Conservation (phyloP, 2,329 filamentous ascomycete species). For the Aspergillus jensenii region DNA sequence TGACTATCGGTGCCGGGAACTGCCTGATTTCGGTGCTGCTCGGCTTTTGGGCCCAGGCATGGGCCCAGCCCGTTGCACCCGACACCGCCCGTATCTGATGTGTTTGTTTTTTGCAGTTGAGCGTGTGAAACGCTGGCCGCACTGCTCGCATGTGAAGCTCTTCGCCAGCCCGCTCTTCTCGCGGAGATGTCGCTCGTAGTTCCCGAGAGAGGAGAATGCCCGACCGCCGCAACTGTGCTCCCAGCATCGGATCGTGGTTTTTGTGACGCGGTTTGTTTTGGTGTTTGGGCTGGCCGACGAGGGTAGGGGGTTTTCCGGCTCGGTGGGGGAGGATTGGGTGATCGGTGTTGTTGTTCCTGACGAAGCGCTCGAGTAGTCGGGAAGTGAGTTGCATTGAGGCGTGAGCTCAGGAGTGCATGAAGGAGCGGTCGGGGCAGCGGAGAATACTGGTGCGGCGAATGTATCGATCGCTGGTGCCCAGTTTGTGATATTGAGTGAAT, state of each 20-base stretch:
- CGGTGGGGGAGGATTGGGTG: conserved; percentile 1
- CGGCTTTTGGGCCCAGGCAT: neutral
- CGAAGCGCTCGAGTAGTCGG: neutral
- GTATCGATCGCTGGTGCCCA: neutral
- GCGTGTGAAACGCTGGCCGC: conserved; percentile 9
- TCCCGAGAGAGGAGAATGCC: conserved; percentile 8
- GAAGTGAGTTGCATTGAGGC: neutral
- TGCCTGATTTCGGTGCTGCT: too few species aligned
- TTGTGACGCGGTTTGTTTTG: neutral
- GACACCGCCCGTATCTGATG: conserved; percentile 7
- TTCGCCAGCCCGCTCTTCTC: conserved; percentile 9
- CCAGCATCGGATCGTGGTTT: conserved; percentile 8
- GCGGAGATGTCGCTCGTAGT: conserved; percentile 9
- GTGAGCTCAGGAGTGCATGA: neutral
- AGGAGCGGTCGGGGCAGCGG: neutral
- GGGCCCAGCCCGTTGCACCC: neutral
- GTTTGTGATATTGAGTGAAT: neutral
- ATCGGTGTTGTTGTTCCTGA: neutral
- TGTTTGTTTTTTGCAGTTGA: conserved; percentile 12
- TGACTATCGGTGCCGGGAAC: too few species aligned
- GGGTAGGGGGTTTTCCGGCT: neutral
- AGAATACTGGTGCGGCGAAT: neutral
- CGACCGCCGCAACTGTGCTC: conserved; percentile 12
- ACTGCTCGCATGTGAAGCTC: conserved; percentile 7
- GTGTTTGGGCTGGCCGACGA: neutral